Evolutionary conservation across 2,329 filamentous ascomycete genomes (phyloP).

Genomic region (Dothideomycetes sp.): DNA sequence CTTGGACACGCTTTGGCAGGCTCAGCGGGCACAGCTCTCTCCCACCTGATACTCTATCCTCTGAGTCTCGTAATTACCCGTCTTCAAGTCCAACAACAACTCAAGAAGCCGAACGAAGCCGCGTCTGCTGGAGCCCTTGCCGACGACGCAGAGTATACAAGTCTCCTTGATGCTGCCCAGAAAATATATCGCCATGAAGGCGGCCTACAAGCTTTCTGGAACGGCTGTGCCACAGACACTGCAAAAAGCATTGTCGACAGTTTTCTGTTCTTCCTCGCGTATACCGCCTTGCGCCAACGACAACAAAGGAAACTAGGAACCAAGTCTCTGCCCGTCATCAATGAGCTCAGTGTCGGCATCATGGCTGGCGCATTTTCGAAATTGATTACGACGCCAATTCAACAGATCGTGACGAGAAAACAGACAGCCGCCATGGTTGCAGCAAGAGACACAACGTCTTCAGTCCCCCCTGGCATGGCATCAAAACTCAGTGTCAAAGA

Average conservation of each 20-base stretch:
- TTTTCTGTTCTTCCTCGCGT: conserved; percentile 80
- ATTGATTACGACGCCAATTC: conserved; percentile 67
- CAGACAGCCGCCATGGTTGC: conserved; percentile 56
- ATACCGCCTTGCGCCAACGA: conserved; percentile 49
- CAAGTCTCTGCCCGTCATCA: conserved; percentile 47
- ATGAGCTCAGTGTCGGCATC: conserved; percentile 67
- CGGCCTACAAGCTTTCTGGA: conserved; percentile 59
- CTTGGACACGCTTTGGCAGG: conserved; percentile 76
- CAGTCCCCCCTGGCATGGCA: conserved; percentile 19
- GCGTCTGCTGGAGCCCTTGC: conserved; percentile 25
- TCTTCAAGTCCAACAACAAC: conserved; percentile 65
- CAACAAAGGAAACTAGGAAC: conserved; percentile 30
- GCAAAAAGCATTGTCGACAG: conserved; percentile 53
- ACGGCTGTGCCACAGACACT: conserved; percentile 35
- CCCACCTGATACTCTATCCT: conserved; percentile 71
- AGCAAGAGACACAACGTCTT: conserved; percentile 28
- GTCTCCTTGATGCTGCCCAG: conserved; percentile 58
- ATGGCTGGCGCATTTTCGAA: conserved; percentile 66
- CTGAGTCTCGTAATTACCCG: conserved; percentile 74
- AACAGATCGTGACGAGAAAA: conserved; percentile 73
- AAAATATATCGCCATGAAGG: conserved; percentile 66
- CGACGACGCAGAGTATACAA: conserved; percentile 46
- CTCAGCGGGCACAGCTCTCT: conserved; percentile 66
- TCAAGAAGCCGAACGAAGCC: conserved; percentile 32
- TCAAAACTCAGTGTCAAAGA: conserved; percentile 37